Percentiles rank a stretch among this genome's conserved stretches.
Conservation (phyloP, 768 basidiomycete genomes). For the Amanita subjunquillea region DNA sequence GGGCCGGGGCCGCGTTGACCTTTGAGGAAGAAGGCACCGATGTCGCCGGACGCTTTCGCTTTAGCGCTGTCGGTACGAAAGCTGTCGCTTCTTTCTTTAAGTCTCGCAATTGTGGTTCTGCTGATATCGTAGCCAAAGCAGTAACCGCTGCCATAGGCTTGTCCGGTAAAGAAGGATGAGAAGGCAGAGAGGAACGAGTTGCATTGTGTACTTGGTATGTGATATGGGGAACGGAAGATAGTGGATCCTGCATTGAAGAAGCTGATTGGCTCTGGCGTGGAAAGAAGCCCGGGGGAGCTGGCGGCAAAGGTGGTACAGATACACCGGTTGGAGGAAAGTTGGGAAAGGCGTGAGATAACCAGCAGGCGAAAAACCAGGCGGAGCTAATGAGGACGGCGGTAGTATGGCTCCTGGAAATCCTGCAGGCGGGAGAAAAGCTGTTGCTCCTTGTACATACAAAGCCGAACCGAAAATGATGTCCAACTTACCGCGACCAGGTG, state of each 20-base stretch:
- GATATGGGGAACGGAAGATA: constrained; percentile 66
- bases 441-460: constrained; percentile 7
- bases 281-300: constrained; percentile 60
- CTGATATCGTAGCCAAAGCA: constrained; percentile 63
- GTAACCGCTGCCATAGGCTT: constrained; percentile 27
- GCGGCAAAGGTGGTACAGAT: constrained; percentile 20
- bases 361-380: constrained; percentile 14
- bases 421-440: constrained; percentile 2
- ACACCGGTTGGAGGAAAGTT: constrained; percentile 18
- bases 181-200: constrained; percentile 20
- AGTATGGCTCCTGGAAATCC: constrained; percentile 2
- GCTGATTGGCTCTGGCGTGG: constrained; percentile 40
- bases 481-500: constrained; percentile 28
- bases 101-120: constrained; percentile 83
- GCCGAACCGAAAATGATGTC: background rate
- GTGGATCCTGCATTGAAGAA: constrained; percentile 61
- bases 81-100: constrained; percentile 91
- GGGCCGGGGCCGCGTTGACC: constrained; percentile 57
- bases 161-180: constrained; percentile 32
- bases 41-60: constrained; percentile 51
- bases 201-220: constrained; percentile 70
- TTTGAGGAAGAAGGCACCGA: constrained; percentile 24
- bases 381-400: constrained; percentile 21
- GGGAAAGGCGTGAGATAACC: constrained; percentile 12
- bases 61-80: constrained; percentile 78